A percentile compares a stretch with the other conserved stretches of the same genome.
Conservation (phyloP, 352 stramenopile species). For the Phytophthora rubi region DNA sequence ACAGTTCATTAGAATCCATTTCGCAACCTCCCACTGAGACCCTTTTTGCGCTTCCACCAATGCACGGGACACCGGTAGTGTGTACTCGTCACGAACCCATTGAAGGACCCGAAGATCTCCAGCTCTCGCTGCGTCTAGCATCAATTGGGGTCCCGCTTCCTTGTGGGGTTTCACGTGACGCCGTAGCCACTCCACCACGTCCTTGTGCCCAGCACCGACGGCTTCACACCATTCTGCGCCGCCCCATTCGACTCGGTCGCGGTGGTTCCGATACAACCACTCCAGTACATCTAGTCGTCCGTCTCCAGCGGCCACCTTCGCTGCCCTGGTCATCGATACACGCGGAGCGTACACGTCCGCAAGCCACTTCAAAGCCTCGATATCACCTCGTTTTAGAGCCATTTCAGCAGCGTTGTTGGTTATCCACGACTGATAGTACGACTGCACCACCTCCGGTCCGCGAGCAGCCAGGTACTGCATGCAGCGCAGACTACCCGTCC, state of each 20-base stretch:
- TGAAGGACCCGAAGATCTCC: slow-evolving; percentile 18
- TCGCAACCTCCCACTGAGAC: slow-evolving; percentile 20
- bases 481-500: slow-evolving; percentile 22
- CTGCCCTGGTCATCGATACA: slow-evolving; percentile 6
- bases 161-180: slow-evolving; percentile 3
- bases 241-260: slow-evolving; percentile 22
- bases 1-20: slow-evolving; percentile 23
- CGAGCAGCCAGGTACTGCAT: slow-evolving; percentile 23
- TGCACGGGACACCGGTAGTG: neutral
- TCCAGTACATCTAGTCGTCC: slow-evolving; percentile 14
- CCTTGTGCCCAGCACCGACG: slow-evolving; percentile 5
- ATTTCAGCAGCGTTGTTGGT: slow-evolving; percentile 21
- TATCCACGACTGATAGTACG: slow-evolving; percentile 17
- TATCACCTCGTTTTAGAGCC: slow-evolving; percentile 12
- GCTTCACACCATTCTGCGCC: slow-evolving; percentile 26
- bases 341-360: slow-evolving; percentile 11
- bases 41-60: slow-evolving; percentile 15
- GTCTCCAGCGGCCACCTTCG: slow-evolving; percentile 8
- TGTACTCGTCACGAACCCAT: slow-evolving; percentile 15
- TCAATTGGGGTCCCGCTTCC: slow-evolving; percentile 14
- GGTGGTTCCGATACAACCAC: slow-evolving; percentile 20
- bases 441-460: neutral
- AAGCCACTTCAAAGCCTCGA: slow-evolving; percentile 19
- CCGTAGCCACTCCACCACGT: slow-evolving; percentile 21
- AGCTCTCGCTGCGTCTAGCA: slow-evolving; percentile 18